phyloP scores from a whole-genome alignment of 805 yeast genomes.

The Lachancea fermentati region DNA sequence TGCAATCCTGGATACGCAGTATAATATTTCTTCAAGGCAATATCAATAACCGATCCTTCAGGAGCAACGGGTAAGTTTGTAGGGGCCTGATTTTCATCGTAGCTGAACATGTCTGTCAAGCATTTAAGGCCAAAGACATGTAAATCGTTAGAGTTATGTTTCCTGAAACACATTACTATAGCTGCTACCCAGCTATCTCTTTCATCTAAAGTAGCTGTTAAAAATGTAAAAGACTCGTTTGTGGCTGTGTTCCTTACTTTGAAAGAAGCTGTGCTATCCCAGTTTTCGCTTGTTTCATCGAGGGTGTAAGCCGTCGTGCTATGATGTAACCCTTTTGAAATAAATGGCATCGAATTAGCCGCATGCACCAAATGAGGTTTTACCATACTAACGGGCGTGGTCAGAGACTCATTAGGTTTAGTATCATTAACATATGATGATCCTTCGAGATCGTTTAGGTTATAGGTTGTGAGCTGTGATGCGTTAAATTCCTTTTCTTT shows the following conservation, averaged over 20 bases:
- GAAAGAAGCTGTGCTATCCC: constrained; percentile 30
- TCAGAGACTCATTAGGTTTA: neutral
- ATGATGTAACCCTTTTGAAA: constrained; percentile 5
- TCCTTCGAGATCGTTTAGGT: neutral
- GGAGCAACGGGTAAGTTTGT: constrained; percentile 49
- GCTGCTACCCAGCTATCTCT: constrained; percentile 53
- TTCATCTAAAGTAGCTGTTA: constrained; percentile 42
- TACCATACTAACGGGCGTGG: constrained; percentile 17
- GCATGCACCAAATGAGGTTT: constrained; percentile 22
- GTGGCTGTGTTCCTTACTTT: constrained; percentile 57
- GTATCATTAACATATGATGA: neutral
- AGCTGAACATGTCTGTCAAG: constrained; percentile 59
- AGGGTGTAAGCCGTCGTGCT: constrained; percentile 3
- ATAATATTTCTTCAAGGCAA: constrained; percentile 34
- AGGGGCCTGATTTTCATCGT: constrained; percentile 48
- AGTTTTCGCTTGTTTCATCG: constrained; percentile 4
- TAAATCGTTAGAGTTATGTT: constrained; percentile 34
- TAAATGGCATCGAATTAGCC: constrained; percentile 15
- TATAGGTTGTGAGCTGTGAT: neutral
- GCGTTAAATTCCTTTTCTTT: constrained; percentile 25
- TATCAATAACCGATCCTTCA: constrained; percentile 46
- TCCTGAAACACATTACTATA: constrained; percentile 44
- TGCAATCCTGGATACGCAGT: constrained; percentile 6
- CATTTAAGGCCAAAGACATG: constrained; percentile 52
- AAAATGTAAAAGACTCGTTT: constrained; percentile 47